Evolutionary conservation across 2,329 filamentous ascomycete genomes (phyloP).

Genomic region (Colletotrichum coccodes): DNA sequence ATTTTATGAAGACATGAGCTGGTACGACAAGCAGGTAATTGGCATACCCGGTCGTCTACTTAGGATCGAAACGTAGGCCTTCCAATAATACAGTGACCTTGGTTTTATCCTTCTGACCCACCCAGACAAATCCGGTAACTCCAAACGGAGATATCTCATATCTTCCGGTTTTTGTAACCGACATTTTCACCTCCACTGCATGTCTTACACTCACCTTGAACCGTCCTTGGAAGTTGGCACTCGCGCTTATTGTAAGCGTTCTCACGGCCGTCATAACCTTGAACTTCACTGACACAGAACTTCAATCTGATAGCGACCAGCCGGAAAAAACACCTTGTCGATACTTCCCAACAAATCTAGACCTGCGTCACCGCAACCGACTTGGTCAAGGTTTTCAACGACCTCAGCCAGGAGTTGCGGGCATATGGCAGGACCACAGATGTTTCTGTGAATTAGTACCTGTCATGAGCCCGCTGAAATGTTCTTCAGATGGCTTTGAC

Average conservation of each 20-base stretch:
- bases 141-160: conserved; percentile 82
- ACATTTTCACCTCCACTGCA: conserved; percentile 70
- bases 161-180: conserved; percentile 77
- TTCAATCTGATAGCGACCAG: too few species aligned
- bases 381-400: conserved; percentile 87
- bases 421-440: conserved; percentile 70
- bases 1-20: conserved; percentile 67
- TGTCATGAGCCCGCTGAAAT: conserved; percentile 74
- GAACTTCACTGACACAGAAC: too few species aligned
- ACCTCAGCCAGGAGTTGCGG: conserved; percentile 73
- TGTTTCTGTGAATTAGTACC: conserved; percentile 70
- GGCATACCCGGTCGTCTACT: conserved; percentile 79
- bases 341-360: conserved; percentile 77
- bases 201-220: conserved; percentile 79
- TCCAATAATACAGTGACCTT: too few species aligned
- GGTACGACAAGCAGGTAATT: conserved; percentile 81
- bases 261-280: conserved; percentile 74
- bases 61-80: conserved; percentile 76
- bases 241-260: conserved; percentile 79
- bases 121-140: conserved; percentile 84
- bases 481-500: conserved; percentile 79
- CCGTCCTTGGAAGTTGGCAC: conserved; percentile 84
- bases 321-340: conserved; percentile 69
- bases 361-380: conserved; percentile 78
- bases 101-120: conserved; percentile 21